Evolutionary conservation across 345 rosid genomes (phyloP), one percentile per base, ranked within the genome.

Genomic region (Rhodamnia argentea): DNA sequence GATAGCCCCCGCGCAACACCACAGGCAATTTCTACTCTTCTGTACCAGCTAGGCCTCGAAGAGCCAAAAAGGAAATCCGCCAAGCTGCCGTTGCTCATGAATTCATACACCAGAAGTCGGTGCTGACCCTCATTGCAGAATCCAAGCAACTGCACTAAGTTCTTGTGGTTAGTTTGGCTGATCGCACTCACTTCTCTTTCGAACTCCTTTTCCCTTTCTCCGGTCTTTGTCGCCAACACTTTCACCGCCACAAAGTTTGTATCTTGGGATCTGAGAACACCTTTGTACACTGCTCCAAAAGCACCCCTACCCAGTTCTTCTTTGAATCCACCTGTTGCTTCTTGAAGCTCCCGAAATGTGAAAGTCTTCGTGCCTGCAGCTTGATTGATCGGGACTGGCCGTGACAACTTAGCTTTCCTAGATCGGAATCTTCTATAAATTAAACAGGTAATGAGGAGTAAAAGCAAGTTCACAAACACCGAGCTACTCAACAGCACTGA

Each of bases 121-220:
- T 88, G 84, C 10, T 85, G 57, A n/a, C 87, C 91, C 8, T 89
- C 88, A 15, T 84, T 85, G 53, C 91, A 91, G 70, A 64, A 91
- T 26, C 91, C 92, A 10, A 89, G 32, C 82, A 91, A 82, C 50
- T 75, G 64, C 40, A 91, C 92, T 12, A 91, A 86, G 78, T 91
- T 91, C 89, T 60, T 91, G 87, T 91, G 92, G 78, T 89, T 84
- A 6, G 92, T 91, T 42, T 82, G 85, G 42, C 90, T 86, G 3
- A 89, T 89, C 10, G 85, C 90, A 3, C n/a, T 82, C 78, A 88
- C 84, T 40, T 91, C 91, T 13, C 86, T 70, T 51, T 62, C 82
- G 85, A 89, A 90, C 74, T 85, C 92, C 29, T 53, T 89, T 32
- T 88, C 90, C 3, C 89, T 56, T 4, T 89, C 88, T 52, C 24